Evolutionary conservation across 225 moss, liverwort and hornwort genomes (phyloP).

Genomic region (Pleurozium schreberi): DNA sequence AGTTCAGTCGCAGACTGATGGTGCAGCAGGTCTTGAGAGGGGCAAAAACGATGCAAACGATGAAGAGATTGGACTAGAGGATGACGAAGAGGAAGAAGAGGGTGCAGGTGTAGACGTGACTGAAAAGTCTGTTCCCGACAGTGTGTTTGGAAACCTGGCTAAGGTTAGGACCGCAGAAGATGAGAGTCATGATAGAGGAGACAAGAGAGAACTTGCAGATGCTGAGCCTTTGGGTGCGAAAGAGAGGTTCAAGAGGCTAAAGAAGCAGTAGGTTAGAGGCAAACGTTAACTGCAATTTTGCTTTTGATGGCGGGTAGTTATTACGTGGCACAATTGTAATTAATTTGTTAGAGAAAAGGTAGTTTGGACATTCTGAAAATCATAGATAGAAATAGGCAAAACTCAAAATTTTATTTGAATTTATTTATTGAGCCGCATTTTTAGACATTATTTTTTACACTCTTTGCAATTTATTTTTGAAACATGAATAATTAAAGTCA

Average conservation of each 20-base stretch:
- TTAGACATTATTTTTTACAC: no score
- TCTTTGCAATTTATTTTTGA: no score
- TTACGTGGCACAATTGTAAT: background rate
- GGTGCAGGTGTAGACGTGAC: slow-evolving; percentile 52
- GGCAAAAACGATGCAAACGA: slow-evolving; percentile 42
- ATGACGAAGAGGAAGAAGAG: slow-evolving; percentile 59
- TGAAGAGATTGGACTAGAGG: slow-evolving; percentile 84
- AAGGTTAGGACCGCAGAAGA: slow-evolving; percentile 32
- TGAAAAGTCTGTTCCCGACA: slow-evolving; percentile 76
- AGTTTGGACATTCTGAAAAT: no score
- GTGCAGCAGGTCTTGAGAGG: slow-evolving; percentile 26
- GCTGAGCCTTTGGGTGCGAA: slow-evolving; percentile 64
- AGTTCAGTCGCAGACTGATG: slow-evolving; percentile 40
- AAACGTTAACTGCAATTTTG: background rate
- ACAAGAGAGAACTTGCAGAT: slow-evolving; percentile 43
- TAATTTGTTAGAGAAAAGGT: background rate
- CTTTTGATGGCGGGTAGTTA: background rate
- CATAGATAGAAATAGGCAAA: no score
- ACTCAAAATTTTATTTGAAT: no score
- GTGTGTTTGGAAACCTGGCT: slow-evolving; percentile 73
- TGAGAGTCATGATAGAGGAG: slow-evolving; percentile 11
- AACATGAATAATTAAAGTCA: no score
- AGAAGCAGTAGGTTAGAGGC: slow-evolving; percentile 24
- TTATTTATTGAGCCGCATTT: no score
- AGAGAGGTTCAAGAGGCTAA: slow-evolving; percentile 80